Base-by-base conservation (phyloP, 1,284 basidiomycete genomes). In the Ceratobasidium sp. region DNA sequence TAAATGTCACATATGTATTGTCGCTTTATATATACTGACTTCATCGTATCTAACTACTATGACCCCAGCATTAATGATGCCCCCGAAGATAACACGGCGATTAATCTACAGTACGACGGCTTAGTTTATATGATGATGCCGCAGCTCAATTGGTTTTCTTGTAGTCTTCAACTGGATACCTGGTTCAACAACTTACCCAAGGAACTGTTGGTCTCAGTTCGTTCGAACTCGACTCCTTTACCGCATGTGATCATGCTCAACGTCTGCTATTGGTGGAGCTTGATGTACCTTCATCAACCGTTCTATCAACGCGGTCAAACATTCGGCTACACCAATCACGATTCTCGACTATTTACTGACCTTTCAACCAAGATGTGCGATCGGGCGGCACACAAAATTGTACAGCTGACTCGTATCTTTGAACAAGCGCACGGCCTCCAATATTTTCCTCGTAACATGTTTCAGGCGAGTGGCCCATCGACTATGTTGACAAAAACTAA, bases 401-500 rank as follows among this genome's bases (percentile, higher is more conserved):
- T 73, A 4, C 56, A 73, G 24, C 27, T 73, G 14, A 39, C 63
- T 27, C 46, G 22, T 9, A 49, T 51, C 7, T 73, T 62, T 13
- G 46, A 63, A 19, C 27, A 51, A 37, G 29, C 48, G 8, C 46
- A 61, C 29, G 59, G 69, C 19, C 34, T 73, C 3, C 41, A 24
- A 6, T 73, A 62, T 59, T 73, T 73, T 27, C 69, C 69, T 24
- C 69, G 69, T 48, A 73, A 73, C 43, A 51, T 73, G 69, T 46
- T 73, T 22, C 58, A 53, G 48, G 69, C 27, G 51, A 27, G 24
- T 24, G 5, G 41, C 2, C 41, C 14, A 46, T 19, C 5, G 14
- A 11, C 51, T 56, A 62, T 4, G 13, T 13, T 3, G 11, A 11
- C 24, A 2, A 34, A 48, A 29, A 31, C 22, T 9, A 19, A 16